A percentile compares a stretch with the other conserved stretches of the same genome.
phyloP scores from a whole-genome alignment of 192 early-diverging fungal genomes.

The Coemansia sp. region DNA sequence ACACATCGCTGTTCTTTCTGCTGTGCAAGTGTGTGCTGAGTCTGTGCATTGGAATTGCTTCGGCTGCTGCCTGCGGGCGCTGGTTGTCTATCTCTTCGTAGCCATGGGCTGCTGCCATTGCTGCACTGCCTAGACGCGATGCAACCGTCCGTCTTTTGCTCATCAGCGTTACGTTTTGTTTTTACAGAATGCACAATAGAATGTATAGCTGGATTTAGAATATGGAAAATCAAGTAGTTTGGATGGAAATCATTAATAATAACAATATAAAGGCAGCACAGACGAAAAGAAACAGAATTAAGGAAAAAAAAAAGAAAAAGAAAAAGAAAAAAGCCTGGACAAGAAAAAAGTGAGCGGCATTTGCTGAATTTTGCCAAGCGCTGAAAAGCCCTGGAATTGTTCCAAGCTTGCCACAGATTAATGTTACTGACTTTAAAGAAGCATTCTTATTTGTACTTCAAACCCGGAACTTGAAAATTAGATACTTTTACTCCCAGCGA shows the following conservation, averaged over 20 bases:
- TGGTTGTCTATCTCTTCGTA: neutral
- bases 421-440: no score
- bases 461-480: no score
- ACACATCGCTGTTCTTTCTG: constrained; percentile 12
- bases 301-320: constrained; percentile 1
- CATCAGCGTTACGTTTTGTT: constrained; percentile 10
- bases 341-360: no score
- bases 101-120: neutral
- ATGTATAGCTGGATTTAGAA: constrained; percentile 1
- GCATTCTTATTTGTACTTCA: no score
- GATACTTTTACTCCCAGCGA: constrained; percentile 26
- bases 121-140: constrained; percentile 12
- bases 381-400: no score
- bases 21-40: constrained; percentile 27
- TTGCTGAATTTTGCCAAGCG: neutral
- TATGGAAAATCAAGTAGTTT: no score
- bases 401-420: no score
- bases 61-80: neutral
- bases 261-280: neutral
- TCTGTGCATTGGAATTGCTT: constrained; percentile 43
- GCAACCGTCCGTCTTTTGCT: constrained; percentile 32
- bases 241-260: neutral
- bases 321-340: constrained; percentile 1
- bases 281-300: neutral
- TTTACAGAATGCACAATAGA: constrained; percentile 3